phyloP scores from a whole-genome alignment of 345 rosid genomes.

The Garcia nutans region DNA sequence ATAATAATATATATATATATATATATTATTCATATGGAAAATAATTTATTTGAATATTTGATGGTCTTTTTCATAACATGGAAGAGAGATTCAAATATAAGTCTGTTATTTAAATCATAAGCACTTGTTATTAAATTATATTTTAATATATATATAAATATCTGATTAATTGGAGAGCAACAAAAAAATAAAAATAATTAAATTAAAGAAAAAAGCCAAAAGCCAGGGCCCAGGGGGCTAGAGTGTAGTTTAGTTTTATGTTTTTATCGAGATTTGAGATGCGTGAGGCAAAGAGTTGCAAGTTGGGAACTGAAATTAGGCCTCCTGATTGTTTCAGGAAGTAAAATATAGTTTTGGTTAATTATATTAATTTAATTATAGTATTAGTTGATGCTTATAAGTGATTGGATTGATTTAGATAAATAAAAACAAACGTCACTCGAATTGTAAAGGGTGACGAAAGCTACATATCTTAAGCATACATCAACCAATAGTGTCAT shows the following conservation, averaged over 20 bases:
- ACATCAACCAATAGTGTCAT: background rate
- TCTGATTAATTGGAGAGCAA: too few species aligned
- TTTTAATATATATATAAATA: too few species aligned
- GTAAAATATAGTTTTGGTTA: too few species aligned
- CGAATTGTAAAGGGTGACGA: conserved; percentile 1
- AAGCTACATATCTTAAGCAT: background rate
- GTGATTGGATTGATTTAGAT: background rate
- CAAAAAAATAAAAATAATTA: too few species aligned
- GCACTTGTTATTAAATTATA: too few species aligned
- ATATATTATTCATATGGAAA: too few species aligned
- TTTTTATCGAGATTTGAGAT: background rate
- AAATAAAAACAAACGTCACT: conserved; percentile 7
- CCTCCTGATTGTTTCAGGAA: too few species aligned
- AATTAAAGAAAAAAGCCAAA: background rate
- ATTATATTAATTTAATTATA: background rate
- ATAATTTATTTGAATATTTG: too few species aligned
- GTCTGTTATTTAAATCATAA: too few species aligned
- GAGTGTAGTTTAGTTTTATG: background rate
- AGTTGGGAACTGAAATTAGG: background rate
- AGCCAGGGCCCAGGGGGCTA: background rate
- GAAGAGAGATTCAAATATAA: too few species aligned
- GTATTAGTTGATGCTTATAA: background rate
- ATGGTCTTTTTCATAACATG: too few species aligned
- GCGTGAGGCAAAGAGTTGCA: background rate
- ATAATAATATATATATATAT: too few species aligned